Evolutionary conservation across 75 land plant species (phyloP).

Genomic region (Picea glauca): DNA sequence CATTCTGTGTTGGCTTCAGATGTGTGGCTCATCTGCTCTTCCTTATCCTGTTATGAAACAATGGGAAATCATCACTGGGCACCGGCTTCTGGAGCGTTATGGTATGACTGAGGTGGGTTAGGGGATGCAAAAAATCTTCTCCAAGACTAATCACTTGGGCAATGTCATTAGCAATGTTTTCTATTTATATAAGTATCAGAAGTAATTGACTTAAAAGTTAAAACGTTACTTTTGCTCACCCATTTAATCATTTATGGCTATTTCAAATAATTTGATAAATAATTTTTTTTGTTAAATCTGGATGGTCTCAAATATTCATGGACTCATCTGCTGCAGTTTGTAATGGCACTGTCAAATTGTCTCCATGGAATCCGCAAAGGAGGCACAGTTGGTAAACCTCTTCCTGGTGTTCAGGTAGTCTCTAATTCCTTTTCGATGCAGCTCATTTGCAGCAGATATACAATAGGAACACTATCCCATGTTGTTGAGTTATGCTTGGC

Average conservation of each 20-base stretch:
- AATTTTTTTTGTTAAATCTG: background rate
- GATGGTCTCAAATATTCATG: background rate
- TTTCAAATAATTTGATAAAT: background rate
- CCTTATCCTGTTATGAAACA: conserved; percentile 87
- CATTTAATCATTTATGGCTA: background rate
- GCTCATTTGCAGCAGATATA: background rate
- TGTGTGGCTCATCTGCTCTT: conserved; percentile 99
- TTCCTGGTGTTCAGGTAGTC: conserved; percentile 91
- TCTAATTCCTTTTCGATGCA: background rate
- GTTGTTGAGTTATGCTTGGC: background rate
- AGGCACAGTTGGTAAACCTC: conserved; percentile 97
- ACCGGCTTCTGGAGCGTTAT: conserved; percentile 94
- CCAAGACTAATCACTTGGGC: background rate
- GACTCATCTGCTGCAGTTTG: conserved; percentile 60
- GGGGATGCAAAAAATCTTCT: background rate
- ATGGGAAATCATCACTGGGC: conserved; percentile 93
- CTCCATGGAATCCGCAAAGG: conserved; percentile 70
- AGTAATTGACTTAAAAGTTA: background rate
- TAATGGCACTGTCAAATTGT: conserved; percentile 96
- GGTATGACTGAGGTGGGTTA: conserved; percentile 97
- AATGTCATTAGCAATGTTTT: background rate
- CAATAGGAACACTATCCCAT: background rate
- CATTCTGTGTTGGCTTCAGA: conserved; percentile 39
- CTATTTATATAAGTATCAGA: background rate
- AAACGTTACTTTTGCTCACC: background rate